Evolutionary conservation across 108 stramenopile genomes (phyloP).

Genomic region (Cyclotella choctawhatcheeana): DNA sequence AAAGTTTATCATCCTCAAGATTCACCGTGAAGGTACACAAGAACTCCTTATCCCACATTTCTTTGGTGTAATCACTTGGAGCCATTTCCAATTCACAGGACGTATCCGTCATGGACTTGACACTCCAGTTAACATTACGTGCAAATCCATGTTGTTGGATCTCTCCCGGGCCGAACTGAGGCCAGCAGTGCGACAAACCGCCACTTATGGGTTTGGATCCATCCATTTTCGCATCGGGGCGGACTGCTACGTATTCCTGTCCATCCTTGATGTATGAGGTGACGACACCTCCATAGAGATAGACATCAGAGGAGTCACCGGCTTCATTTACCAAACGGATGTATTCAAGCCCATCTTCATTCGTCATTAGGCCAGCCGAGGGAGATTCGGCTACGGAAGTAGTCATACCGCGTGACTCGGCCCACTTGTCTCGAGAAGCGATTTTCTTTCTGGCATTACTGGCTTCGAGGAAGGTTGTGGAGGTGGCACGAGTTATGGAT

Average conservation of each 20-base stretch:
- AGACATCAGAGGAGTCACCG: slow-evolving; percentile 75
- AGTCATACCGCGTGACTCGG: slow-evolving; percentile 65
- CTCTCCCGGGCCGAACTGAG: slow-evolving; percentile 88
- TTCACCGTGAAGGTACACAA: slow-evolving; percentile 82
- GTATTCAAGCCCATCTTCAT: slow-evolving; percentile 78
- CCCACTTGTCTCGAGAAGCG: slow-evolving; percentile 71
- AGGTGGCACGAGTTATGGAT: background rate
- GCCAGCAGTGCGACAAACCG: slow-evolving; percentile 95
- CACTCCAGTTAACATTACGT: slow-evolving; percentile 94
- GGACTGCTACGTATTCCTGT: slow-evolving; percentile 92
- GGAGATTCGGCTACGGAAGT: slow-evolving; percentile 27
- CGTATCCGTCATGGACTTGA: slow-evolving; percentile 75
- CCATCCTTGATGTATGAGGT: slow-evolving; percentile 78
- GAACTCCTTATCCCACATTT: slow-evolving; percentile 97
- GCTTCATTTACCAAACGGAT: slow-evolving; percentile 70
- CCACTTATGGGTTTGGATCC: slow-evolving; percentile 96
- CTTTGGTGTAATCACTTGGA: slow-evolving; percentile 91
- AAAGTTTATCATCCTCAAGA: slow-evolving; percentile 78
- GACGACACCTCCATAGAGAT: slow-evolving; percentile 82
- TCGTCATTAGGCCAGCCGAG: slow-evolving; percentile 68
- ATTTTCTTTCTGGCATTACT: slow-evolving; percentile 66
- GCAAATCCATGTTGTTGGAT: slow-evolving; percentile 99
- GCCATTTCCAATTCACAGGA: slow-evolving; percentile 81
- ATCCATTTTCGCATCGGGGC: slow-evolving; percentile 97
- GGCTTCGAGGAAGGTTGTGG: slow-evolving; percentile 22